Conservation (phyloP, 306 rosid genomes). For the Prunus mira region DNA sequence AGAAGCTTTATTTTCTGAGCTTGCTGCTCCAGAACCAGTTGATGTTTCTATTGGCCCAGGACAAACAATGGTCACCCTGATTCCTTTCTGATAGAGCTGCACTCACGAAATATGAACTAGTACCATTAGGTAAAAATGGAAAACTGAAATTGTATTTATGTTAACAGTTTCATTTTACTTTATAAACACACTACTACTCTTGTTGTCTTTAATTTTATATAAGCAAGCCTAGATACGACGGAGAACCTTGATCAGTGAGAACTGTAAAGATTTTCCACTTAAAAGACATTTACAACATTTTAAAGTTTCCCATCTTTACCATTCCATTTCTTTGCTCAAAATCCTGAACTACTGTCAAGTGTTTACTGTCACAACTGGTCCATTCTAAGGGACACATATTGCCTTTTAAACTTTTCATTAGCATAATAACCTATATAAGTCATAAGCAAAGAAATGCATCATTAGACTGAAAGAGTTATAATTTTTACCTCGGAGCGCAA, state of each 20-base stretch:
- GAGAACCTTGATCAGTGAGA: not conserved
- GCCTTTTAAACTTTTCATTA: not conserved
- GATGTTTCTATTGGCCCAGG: constrained; percentile 91
- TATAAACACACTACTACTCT: not conserved
- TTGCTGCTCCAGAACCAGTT: constrained; percentile 37
- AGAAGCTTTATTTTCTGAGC: constrained; percentile 32
- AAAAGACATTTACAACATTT: not conserved
- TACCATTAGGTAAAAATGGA: not conserved
- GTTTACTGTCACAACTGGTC: not conserved
- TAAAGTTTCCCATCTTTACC: not conserved
- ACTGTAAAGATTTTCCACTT: not conserved
- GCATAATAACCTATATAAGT: not conserved
- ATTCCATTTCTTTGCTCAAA: not conserved
- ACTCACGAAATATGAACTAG: constrained; percentile 16
- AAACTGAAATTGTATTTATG: not conserved
- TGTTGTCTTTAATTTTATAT: not conserved
- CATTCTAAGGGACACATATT: not conserved
- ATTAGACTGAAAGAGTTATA: constrained; percentile 9
- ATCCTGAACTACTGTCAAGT: not conserved
- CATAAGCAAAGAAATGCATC: not conserved
- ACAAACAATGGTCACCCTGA: constrained; percentile 81
- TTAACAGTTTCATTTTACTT: not conserved
- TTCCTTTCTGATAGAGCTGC: constrained; percentile 81
- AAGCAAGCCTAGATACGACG: not conserved
- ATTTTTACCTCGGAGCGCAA: constrained; percentile 85